These are phyloP conservation scores for Aspergillus olivimuriae DNA, from an alignment of 495 filamentous ascomycete genomes.

Conservation along the genomic window DNA sequence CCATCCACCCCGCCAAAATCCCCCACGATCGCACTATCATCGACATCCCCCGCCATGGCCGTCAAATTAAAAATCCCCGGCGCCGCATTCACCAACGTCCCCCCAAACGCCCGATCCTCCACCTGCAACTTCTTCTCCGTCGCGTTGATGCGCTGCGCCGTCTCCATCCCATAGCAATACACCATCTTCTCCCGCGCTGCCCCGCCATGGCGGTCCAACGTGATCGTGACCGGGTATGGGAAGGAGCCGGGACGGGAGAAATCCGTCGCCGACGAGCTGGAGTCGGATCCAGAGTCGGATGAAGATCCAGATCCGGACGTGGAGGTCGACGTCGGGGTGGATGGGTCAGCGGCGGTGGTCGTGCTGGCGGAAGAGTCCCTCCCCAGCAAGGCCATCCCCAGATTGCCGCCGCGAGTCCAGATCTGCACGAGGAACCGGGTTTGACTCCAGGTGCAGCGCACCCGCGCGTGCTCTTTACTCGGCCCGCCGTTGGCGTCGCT, in stretches of 20 bases:
- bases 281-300: conserved; percentile 11
- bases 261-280: conserved; percentile 42
- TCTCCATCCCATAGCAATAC: conserved; percentile 59
- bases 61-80: conserved; percentile 37
- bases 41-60: conserved; percentile 18
- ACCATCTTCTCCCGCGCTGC: conserved; percentile 53
- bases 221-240: conserved; percentile 79
- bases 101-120: conserved; percentile 55
- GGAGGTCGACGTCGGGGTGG: conserved; percentile 16
- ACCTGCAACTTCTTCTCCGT: conserved; percentile 47
- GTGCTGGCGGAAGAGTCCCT: conserved; percentile 1
- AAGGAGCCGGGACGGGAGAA: conserved; percentile 65
- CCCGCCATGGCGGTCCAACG: conserved; percentile 75
- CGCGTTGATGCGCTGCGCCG: conserved; percentile 44
- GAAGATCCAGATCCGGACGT: conserved; percentile 18
- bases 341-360: conserved; percentile 8
- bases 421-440: conserved; percentile 87
- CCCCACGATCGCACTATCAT: conserved; percentile 10
- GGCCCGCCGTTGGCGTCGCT: conserved; percentile 63
- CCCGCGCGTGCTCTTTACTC: conserved; percentile 49
- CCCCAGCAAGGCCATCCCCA: conserved; percentile 40
- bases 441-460: conserved; percentile 71
- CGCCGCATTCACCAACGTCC: conserved; percentile 53
- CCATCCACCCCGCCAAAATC: background rate
- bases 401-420: conserved; percentile 58